Evolutionary conservation across 2,329 filamentous ascomycete species (phyloP).

Genomic region (Beauveria australis): DNA sequence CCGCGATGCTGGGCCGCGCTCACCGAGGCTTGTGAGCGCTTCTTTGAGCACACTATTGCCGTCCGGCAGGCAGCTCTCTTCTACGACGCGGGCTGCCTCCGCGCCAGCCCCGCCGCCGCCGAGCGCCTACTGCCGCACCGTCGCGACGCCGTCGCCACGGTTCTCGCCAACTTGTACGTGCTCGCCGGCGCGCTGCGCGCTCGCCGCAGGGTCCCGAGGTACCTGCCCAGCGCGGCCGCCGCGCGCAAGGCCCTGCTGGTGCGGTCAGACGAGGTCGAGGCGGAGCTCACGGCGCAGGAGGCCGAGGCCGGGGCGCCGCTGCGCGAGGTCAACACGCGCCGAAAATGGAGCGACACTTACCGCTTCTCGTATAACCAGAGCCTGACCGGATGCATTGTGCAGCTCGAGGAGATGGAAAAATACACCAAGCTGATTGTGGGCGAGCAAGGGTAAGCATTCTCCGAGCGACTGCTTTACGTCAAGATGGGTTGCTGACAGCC

Average conservation of each 20-base stretch:
- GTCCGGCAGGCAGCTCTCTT: constrained; percentile 50
- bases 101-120: constrained; percentile 40
- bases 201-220: constrained; percentile 41
- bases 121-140: constrained; percentile 41
- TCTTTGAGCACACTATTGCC: constrained; percentile 51
- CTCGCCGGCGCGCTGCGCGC: constrained; percentile 47
- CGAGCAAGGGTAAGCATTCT: constrained; percentile 37
- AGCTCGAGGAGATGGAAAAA: constrained; percentile 45
- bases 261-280: constrained; percentile 40
- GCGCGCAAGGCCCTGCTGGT: constrained; percentile 44
- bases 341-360: constrained; percentile 50
- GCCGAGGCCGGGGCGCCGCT: not conserved
- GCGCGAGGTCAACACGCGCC: constrained; percentile 24
- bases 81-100: constrained; percentile 45
- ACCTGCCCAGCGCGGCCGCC: constrained; percentile 47
- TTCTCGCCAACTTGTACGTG: constrained; percentile 51
- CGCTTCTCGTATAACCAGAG: constrained; percentile 46
- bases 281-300: constrained; percentile 18
- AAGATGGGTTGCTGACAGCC: not conserved
- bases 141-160: constrained; percentile 48
- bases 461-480: not conserved
- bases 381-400: constrained; percentile 44
- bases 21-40: constrained; percentile 46
- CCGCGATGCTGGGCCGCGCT: constrained; percentile 48
- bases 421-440: constrained; percentile 52